Evolutionary conservation across 2,329 filamentous ascomycete species (phyloP), one percentile per base, ranked within the genome.

Genomic region (Incumbomyces delicatus): DNA sequence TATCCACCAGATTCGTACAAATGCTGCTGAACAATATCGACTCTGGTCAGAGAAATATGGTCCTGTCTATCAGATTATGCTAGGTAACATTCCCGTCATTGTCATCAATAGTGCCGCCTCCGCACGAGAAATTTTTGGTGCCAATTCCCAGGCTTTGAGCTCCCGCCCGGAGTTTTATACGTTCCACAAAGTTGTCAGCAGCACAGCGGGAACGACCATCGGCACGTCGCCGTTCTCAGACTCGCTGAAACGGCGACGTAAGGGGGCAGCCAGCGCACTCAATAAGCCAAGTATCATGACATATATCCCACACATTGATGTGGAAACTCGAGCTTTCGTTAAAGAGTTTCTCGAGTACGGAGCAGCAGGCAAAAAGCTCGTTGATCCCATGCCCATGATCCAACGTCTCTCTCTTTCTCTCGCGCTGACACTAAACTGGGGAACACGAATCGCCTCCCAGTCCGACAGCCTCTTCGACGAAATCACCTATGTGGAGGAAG

Each of bases 311-410:
- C 77, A 81, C 53, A 65, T 84, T 1, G 78, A 83, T 41, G 59
- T 79, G 6, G 80, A 83, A 61, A 77, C 76, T 1, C 74, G 74
- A 16, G 75, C 78, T 44, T 83, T 83, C 44, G 66, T 83, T 41
- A 70, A 71, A 37, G 81, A 84, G 49, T 70, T 80, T 0, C 67
- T 76, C 48, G 68, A 71, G 16, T 76, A 80, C 50, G 80, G 80
- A 2, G 64, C 73, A 6, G 69, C 66, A 1, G 80, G 80, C 1
- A 62, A 63, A 1, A 64, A 64, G 1, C 68, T 76, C 0, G 72
- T 83, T 0, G 77, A 84, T 47, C 78, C 80, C 0, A 78, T 82
- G 76, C 77, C 79, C 1, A 79, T 81, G 74, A 81, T 83, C 38
- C 80, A 83, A 55, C 74, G 80, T 0, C 68, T 83, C 0, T 76